Evolutionary conservation across 2,329 filamentous ascomycete genomes (phyloP), one percentile per base, ranked within the genome.

Genomic region (Fusarium staphyleae): DNA sequence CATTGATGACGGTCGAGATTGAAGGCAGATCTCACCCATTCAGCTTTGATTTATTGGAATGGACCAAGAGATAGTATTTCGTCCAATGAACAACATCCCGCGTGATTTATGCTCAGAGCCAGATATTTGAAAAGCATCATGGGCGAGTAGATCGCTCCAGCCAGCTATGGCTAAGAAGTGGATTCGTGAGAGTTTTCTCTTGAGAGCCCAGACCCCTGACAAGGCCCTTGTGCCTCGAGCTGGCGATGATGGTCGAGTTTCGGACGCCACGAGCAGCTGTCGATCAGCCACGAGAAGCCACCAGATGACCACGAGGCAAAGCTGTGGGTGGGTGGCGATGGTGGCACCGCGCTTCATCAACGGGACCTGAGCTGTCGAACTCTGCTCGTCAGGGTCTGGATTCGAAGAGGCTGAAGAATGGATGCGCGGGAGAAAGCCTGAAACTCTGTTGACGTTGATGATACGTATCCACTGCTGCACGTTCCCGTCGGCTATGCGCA

Each of bases 271-370:
- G 16, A 14, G 26, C 18, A 36, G 44, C 19, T 42, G 37, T 19
- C 32, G 37, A 46, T 41, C 41, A 39, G 22, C 33, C 30, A 48
- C 35, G 5, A 14, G 11, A 6, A 35, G 16, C 34, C 34, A 48
- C 34, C 11, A 34, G 30, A 10, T 30, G 32, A 28, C 41, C 9
- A 37, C 28, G 52, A 30, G 37, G 19, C 15, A 36, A 11, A 49
- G 39, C 47, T 42, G 41, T 36, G 39, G 24, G 32, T 5, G 35
- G 33, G 35, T 28, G 52, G 55, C 14, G 41, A 55, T 55, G 34
- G 58, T 62, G 58, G 58, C 58, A 35, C 44, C 26, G 44, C 42
- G 40, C 26, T 57, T 48, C 22, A 32, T 33, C 54, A 57, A 62
- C 54, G 58, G 57, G 39, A 41, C 44, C 28, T 33, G 18, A n/a